Base-by-base conservation (phyloP, 1,284 basidiomycete genomes). In the Sutorius eximius region DNA sequence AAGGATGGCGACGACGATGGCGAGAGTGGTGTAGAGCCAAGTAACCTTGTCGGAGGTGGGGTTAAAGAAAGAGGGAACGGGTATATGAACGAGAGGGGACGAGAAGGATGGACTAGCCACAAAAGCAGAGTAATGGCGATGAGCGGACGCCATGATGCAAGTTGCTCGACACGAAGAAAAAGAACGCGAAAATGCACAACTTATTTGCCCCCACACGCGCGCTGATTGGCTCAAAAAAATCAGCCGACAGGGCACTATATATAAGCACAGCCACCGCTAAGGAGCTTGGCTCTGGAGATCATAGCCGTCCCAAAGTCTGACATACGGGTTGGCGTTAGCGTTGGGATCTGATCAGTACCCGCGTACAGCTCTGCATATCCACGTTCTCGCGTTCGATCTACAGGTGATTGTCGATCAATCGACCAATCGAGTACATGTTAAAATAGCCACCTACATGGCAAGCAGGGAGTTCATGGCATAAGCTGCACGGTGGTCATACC, bases 11-110 rank as follows among this genome's bases (percentile, higher is more conserved):
- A 80, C 67, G 57, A 91, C 60, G 63, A 92, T 73, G 36, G 82
- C 82, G 40, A 76, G 61, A 27, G 85, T 81, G 3, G 89, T 90
- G 71, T 79, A 86, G 36, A 87, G 65, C 85, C 87, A 89, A 48
- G 78, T 77, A 27, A 68, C 69, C 18, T 73, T 71, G 49, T 66
- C 64, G 20, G 71, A 69, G 13, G 72, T 67, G 34, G 71, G 60
- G 38, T 75, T 62, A 51, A 81, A 61, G 58, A 81, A 71, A 7
- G 79, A 75, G 30, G 79, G 69, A 16, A 79, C 61, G 33, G 79
- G 78, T 59, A 84, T 71, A 51, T 74, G 72, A 58, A 78, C 70
- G 33, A 77, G 66, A 33, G 73, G 58, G 34, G 73, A 64, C 5
- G 77, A 56, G 4, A 71, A 59, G 12, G 80, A 75, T 11, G 82